Conservation (phyloP, 2,329 filamentous ascomycete genomes). For the Microcyclospora pomicola region DNA sequence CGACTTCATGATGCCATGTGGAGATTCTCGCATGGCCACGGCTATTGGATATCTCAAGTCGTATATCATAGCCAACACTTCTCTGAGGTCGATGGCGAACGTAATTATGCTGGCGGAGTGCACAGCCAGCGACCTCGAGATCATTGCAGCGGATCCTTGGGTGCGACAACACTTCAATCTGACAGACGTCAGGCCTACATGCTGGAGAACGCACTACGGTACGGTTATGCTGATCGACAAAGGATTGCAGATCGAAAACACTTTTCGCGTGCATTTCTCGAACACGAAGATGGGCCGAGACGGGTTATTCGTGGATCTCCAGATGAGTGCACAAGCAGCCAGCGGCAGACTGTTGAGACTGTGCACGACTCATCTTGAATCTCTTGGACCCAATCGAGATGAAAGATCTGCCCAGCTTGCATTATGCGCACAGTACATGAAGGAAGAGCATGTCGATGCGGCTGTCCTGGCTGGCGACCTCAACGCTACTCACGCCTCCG, state of each 20-base stretch:
- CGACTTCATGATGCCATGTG: slow-evolving; percentile 29
- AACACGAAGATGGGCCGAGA: slow-evolving; percentile 39
- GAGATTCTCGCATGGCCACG: slow-evolving; percentile 27
- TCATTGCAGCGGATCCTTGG: slow-evolving; percentile 35
- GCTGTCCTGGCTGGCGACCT: slow-evolving; percentile 41
- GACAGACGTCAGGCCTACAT: slow-evolving; percentile 31
- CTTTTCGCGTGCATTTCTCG: slow-evolving; percentile 39
- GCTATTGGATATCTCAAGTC: slow-evolving; percentile 27
- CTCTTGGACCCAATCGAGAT: slow-evolving; percentile 35
- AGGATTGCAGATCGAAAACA: slow-evolving; percentile 29
- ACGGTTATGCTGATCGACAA: slow-evolving; percentile 40
- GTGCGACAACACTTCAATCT: slow-evolving; percentile 34
- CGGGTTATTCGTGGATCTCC: slow-evolving; percentile 41
- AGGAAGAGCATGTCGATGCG: slow-evolving; percentile 24
- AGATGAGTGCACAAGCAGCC: slow-evolving; percentile 7
- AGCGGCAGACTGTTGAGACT: slow-evolving; percentile 28
- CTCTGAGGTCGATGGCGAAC: slow-evolving; percentile 12
- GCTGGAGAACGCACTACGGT: slow-evolving; percentile 39
- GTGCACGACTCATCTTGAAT: slow-evolving; percentile 46
- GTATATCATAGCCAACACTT: slow-evolving; percentile 13
- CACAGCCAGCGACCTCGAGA: slow-evolving; percentile 29
- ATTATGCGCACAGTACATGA: slow-evolving; percentile 32
- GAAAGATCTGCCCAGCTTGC: slow-evolving; percentile 36
- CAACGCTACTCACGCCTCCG: slow-evolving; percentile 45
- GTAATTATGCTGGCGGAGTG: slow-evolving; percentile 44